Evolutionary conservation across 2,329 filamentous ascomycete genomes (phyloP).

Genomic region (Epichloe sp.): DNA sequence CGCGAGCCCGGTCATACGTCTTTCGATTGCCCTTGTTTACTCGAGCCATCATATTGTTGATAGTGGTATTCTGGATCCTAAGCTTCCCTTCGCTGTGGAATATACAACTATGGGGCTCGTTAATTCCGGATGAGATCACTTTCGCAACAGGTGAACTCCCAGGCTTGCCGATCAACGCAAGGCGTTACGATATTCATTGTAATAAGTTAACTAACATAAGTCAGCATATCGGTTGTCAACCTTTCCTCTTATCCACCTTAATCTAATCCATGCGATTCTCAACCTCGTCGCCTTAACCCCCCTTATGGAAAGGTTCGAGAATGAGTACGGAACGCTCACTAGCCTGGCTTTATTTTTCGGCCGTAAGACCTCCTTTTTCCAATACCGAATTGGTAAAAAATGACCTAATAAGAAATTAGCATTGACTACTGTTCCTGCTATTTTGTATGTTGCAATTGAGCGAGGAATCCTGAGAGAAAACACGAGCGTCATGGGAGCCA

Average conservation of each 20-base stretch:
- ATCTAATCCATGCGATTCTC: slow-evolving; percentile 66
- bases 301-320: slow-evolving; percentile 87
- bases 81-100: slow-evolving; percentile 59
- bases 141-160: slow-evolving; percentile 49
- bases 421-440: slow-evolving; percentile 68
- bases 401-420: slow-evolving; percentile 30
- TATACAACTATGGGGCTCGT: slow-evolving; percentile 60
- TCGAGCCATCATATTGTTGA: slow-evolving; percentile 51
- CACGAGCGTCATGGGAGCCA: slow-evolving; percentile 66
- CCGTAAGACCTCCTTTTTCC: slow-evolving; percentile 45
- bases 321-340: slow-evolving; percentile 80
- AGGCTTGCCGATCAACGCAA: not conserved
- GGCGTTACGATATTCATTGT: not conserved
- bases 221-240: slow-evolving; percentile 87
- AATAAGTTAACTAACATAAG: not conserved
- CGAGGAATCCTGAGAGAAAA: slow-evolving; percentile 58
- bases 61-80: slow-evolving; percentile 50
- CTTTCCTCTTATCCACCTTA: slow-evolving; percentile 74
- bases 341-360: slow-evolving; percentile 82
- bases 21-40: slow-evolving; percentile 82
- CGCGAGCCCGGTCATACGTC: slow-evolving; percentile 71
- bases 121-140: slow-evolving; percentile 65
- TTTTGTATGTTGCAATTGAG: slow-evolving; percentile 70
- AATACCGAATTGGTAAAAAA: not conserved
- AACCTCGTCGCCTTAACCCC: slow-evolving; percentile 75